These are phyloP conservation scores for Candida palmyrensis DNA, from an alignment of 805 yeast genomes.

Conservation along the genomic window DNA sequence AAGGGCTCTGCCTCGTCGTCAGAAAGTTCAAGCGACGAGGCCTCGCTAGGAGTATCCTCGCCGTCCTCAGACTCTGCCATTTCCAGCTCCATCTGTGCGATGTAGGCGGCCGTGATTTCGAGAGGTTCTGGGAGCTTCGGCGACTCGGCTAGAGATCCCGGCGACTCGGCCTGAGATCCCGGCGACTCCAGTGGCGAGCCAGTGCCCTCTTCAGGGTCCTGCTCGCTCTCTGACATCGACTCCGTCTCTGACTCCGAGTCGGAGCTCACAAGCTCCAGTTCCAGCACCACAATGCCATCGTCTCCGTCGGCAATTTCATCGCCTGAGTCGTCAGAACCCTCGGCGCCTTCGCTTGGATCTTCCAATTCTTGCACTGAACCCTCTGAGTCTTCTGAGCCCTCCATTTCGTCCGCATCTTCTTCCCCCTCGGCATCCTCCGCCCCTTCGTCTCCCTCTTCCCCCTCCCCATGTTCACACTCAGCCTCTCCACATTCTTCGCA, in stretches of 20 bases:
- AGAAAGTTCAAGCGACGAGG: conserved; percentile 2
- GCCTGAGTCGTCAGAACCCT: too few relatives aligned
- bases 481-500: conserved; percentile 30
- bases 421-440: conserved; percentile 9
- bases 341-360: too few relatives aligned
- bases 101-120: too few relatives aligned
- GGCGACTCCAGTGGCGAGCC: too few relatives aligned
- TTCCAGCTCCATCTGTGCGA: conserved; percentile 2
- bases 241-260: not conserved
- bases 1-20: conserved; percentile 13
- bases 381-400: conserved; percentile 9
- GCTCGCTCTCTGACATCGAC: too few relatives aligned
- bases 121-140: too few relatives aligned
- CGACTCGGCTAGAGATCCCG: too few relatives aligned
- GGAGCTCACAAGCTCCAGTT: conserved; percentile 8
- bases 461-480: conserved; percentile 27
- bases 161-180: too few relatives aligned
- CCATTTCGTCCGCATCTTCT: conserved; percentile 10
- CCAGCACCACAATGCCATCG: not conserved
- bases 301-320: not conserved
- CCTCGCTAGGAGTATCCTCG: conserved; percentile 9
- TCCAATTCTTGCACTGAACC: too few relatives aligned
- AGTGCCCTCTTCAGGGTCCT: too few relatives aligned
- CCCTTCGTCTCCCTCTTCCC: conserved; percentile 14
- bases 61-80: not conserved